Evolutionary conservation across 2,329 filamentous ascomycete genomes (phyloP), one percentile per base, ranked within the genome.

Genomic region (Clarireedia hainanense): DNA sequence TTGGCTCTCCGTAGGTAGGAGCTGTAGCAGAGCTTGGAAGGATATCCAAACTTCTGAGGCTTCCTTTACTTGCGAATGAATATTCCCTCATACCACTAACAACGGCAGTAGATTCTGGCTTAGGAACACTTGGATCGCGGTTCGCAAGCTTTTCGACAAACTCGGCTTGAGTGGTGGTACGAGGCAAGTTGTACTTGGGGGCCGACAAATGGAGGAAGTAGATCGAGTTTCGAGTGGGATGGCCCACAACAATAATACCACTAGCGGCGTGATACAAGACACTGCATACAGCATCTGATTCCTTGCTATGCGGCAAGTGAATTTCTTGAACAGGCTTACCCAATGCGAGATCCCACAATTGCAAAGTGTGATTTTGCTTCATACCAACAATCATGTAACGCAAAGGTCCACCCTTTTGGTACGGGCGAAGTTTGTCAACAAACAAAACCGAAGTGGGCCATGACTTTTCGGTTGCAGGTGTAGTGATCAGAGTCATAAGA

Each of bases 281-380:
- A 69, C 91, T 97, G 78, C 94, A 99, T 59, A 97, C 92, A n/a
- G 91, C 91, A 72, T 96, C 92, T 3, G 90, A 95, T 70, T 97
- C 92, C 68, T 94, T 95, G 74, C 89, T 89, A 69, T 99, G 92
- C 1, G 94, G 94, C 56, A 99, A 84, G 70, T 96, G 94, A 70
- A 99, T 86, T 74, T 99, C 94, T 71, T 99, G 92, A 39, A 99
- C 94, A 30, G 91, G 89, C 74, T 96, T 96, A 63, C 88, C 88
- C 36, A 99, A 84, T 43, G 89, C 91, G 68, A 99, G 84, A 76
- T 99, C 94, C 95, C 94, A 99, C 46, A 99, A 83, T 76, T 99
- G 95, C 60, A 99, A 83, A 55, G 92, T 95, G 74, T 99, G 94
- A 73, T 99, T 99, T 72, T 99, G 94, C 76, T 97, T 96, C 83